Base-by-base conservation (phyloP, 371 early-diverging fungal species). In the Lichtheimia ornata region DNA sequence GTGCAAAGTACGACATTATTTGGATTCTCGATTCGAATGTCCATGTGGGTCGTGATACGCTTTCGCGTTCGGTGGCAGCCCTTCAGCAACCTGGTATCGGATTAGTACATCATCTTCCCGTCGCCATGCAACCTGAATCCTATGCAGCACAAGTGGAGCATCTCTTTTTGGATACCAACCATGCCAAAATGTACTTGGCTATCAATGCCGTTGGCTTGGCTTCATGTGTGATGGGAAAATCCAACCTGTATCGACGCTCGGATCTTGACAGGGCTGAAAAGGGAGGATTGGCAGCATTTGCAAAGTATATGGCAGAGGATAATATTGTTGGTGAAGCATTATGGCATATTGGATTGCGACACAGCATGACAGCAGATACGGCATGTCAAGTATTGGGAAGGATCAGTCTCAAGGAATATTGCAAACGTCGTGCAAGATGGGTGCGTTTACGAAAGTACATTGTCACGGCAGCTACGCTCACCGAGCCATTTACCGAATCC, bases 11-110 rank as follows among this genome's bases (percentile, higher is more conserved):
- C 72, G 94, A 96, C 65, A 88, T 96, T 61, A 68, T 98, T 14
- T 98, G 98, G 98, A 88, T 97, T 50, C 80, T 91, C 22, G 98
- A 98, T 66, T 91, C 91, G 12, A 97, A 97, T 75, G 89, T 97
- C 1, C 85, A 78, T 58, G 87, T 92, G 5, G 86, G 91, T 47
- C 78, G 82, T 18, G 88, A 91, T 22, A 88, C 90, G 0, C 80
- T 97, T 55, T 84, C 86, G 12, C 83, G 94, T 15, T 91, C 96
- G 0, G 91, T 97, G 7, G 88, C 85, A 54, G 71, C 86, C 64
- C 72, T 92, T 51, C 61, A 70, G 57, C 65, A 82, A 45, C 91
- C 91, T n/a, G 82, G 84, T 14, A 88, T 96, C 27, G 98, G 97
- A 3, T 83, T 97, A 5, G 93, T 97, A 13, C 98, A 97, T 74